Base-by-base conservation (phyloP, 2,329 filamentous ascomycete species). In the Fusarium sacchari region DNA sequence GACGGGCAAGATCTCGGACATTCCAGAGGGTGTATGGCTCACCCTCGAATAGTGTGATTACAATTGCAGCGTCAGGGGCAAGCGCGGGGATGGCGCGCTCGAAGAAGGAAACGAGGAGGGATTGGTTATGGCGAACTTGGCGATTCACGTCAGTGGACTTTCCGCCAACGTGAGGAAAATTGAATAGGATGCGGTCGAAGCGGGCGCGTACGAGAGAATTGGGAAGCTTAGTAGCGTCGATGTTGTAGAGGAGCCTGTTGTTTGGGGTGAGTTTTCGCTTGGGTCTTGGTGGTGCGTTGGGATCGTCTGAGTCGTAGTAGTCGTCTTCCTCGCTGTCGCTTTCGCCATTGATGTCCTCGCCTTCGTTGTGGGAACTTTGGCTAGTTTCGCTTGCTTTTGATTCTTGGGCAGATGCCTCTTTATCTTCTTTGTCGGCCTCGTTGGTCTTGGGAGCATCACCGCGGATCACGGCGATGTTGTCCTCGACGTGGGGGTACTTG, bases 21-120 rank as follows among this genome's bases (percentile, higher is more conserved):
- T 98, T 98, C 96, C 96, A 99, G 2, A 98, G 88, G 5, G 94
- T 96, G 81, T 99, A 99, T 1, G 96, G 96, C 81, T 97, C 93
- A 66, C 93, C 93, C 82, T 98, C 96, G 81, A 99, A 99, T 15
- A 98, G 84, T 0, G 95, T 97, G 28, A 98, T 91, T 59, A 97
- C 83, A 60, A 98, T 91, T 76, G 88, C 80, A 40, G 91, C 91
- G 11, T 87, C 85, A 1, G 84, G 83, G 9, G 78, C 78, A 36
- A 83, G 79, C 39, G 77, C 77, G 47, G 73, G 60, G 28, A 86
- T 81, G 3, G 88, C 86, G 62, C 85, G 83, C 67, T 82, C 80
- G 83, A 94, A 94, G 83, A 94, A 94, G 47, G 86, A 84, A 20
- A 93, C 91, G 40, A 94, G 86, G 57, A 94, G 86, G 78, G 93